Evolutionary conservation across 495 filamentous ascomycete genomes (phyloP).

Genomic region (Lophiotrema nucula): DNA sequence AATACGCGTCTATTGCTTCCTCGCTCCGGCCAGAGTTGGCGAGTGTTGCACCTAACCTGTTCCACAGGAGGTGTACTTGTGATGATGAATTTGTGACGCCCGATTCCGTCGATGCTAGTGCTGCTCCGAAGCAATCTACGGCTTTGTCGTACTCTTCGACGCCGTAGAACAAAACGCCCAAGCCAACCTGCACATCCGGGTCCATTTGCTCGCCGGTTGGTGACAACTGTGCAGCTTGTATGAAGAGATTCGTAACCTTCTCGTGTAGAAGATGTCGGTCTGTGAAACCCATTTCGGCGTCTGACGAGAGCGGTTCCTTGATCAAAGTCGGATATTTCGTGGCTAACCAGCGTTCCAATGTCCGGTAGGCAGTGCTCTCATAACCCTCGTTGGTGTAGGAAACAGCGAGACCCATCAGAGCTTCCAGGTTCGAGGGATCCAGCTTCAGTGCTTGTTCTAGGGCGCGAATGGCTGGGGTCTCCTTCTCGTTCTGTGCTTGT

Average conservation of each 20-base stretch:
- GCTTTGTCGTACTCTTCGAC: conserved; percentile 97
- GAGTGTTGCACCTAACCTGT: conserved; percentile 91
- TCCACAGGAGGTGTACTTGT: conserved; percentile 93
- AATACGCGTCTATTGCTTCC: conserved; percentile 95
- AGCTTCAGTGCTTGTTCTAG: conserved; percentile 87
- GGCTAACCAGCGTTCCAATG: conserved; percentile 92
- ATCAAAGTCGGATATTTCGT: conserved; percentile 86
- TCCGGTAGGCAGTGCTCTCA: conserved; percentile 93
- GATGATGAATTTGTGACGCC: conserved; percentile 71
- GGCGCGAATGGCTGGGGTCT: conserved; percentile 95
- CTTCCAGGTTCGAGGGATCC: conserved; percentile 79
- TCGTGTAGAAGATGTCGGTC: conserved; percentile 89
- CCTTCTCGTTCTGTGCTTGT: conserved; percentile 98
- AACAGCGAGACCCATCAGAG: conserved; percentile 92
- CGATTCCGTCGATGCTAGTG: conserved; percentile 75
- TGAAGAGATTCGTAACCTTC: conserved; percentile 84
- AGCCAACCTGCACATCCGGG: conserved; percentile 94
- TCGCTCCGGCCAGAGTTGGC: conserved; percentile 91
- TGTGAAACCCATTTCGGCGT: conserved; percentile 81
- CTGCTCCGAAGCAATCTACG: conserved; percentile 94
- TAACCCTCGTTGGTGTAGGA: conserved; percentile 99
- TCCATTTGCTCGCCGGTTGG: conserved; percentile 90
- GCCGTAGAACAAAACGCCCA: conserved; percentile 97
- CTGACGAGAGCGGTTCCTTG: conserved; percentile 60
- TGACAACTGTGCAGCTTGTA: conserved; percentile 84